Evolutionary conservation across 257 asterid genomes (phyloP).

Genomic region (Primulina tabacum): DNA sequence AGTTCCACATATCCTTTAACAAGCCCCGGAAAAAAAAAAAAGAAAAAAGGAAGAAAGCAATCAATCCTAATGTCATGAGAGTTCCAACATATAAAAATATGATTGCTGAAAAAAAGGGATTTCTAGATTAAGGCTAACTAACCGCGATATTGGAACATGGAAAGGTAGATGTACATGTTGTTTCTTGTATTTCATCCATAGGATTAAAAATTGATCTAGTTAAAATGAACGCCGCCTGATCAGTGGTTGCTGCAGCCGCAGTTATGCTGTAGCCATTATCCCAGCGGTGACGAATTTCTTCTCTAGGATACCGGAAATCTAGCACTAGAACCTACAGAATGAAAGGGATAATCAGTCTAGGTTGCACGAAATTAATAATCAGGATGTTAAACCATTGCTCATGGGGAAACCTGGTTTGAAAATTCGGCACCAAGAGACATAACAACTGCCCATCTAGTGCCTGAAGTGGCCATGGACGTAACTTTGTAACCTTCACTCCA

Average conservation of each 20-base stretch:
- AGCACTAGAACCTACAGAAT: conserved; percentile 45
- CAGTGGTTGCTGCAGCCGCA: conserved; percentile 47
- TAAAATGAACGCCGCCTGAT: conserved; percentile 44
- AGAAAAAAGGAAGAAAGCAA: background rate
- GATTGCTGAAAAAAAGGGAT: background rate
- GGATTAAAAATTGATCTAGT: conserved; percentile 39
- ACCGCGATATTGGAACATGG: conserved; percentile 47
- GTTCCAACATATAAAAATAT: background rate
- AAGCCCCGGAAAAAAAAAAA: too few species aligned
- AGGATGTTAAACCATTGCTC: too few species aligned
- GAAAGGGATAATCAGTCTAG: too few species aligned
- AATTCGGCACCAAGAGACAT: conserved; percentile 51
- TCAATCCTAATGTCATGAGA: background rate
- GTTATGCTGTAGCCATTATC: conserved; percentile 47
- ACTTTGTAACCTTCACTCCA: conserved; percentile 47
- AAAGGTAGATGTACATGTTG: conserved; percentile 47
- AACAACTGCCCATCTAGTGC: conserved; percentile 44
- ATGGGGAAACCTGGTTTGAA: conserved; percentile 35
- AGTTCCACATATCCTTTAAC: conserved; percentile 30
- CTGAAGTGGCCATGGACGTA: conserved; percentile 48
- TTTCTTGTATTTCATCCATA: conserved; percentile 50
- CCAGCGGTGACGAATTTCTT: conserved; percentile 50
- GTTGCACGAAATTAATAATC: too few species aligned
- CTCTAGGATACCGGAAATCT: conserved; percentile 56
- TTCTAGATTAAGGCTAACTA: background rate